Evolutionary conservation across 2,329 filamentous ascomycete species (phyloP).

Genomic region (Pseudocercospora musae): DNA sequence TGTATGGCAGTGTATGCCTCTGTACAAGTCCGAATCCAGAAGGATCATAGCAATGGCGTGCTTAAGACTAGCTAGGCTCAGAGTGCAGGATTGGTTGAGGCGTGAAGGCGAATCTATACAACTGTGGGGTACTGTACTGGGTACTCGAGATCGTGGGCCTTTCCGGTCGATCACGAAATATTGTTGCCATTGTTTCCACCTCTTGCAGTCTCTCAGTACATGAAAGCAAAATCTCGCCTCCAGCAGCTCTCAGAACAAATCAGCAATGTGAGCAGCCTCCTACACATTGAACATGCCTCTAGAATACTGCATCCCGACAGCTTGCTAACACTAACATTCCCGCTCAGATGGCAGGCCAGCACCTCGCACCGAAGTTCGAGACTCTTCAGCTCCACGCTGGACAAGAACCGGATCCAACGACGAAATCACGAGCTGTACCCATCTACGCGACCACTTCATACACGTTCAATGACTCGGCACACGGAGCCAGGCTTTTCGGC

Average conservation of each 20-base stretch:
- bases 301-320: background rate
- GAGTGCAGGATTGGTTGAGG: background rate
- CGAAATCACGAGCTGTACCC: conserved; percentile 85
- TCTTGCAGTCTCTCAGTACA: background rate
- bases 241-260: conserved; percentile 29
- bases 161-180: background rate
- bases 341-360: conserved; percentile 34
- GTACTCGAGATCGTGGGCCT: background rate
- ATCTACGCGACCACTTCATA: conserved; percentile 94
- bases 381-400: conserved; percentile 54
- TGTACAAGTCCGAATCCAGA: background rate
- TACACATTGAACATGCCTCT: background rate
- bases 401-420: conserved; percentile 73
- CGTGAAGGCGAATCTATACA: background rate
- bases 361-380: conserved; percentile 47
- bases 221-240: conserved; percentile 23
- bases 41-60: background rate
- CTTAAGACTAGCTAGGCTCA: background rate
- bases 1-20: background rate
- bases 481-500: conserved; percentile 90
- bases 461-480: conserved; percentile 92
- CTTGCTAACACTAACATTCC: conserved; percentile 4
- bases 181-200: conserved; percentile 3
- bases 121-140: background rate
- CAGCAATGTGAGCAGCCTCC: conserved; percentile 2